Base-by-base conservation (phyloP, 192 early-diverging fungal genomes). In the Thoreauomyces humboldtii region DNA sequence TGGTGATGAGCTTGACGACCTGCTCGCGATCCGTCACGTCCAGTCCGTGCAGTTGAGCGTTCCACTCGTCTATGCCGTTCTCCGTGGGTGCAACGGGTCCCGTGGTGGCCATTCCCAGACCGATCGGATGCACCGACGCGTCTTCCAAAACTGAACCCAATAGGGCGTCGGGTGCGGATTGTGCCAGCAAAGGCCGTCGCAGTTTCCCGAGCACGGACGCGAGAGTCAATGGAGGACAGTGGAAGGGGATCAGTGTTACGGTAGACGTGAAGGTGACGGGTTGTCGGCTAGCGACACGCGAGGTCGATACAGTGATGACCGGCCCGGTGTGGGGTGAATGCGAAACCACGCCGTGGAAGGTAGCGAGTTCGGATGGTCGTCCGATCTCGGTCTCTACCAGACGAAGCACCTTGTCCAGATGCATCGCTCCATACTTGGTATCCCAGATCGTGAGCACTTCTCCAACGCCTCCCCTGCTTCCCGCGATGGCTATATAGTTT, bases 401-500 rank as follows among this genome's bases (percentile, higher is more conserved):
- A n/a, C n/a, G n/a, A n/a, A n/a, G n/a, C 27, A 42, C 17, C n/a
- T 42, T 42, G 28, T 41, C 38, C 31, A 55, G n/a, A 33, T 66
- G 64, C 25, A 57, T n/a, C 9, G 64, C 54, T 19, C 64, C 64
- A 43, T 66, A 66, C 42, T 55, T 32, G 12, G 44, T 57, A 45
- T 66, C 64, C 64, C 64, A 66, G 36, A 66, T 57, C 19, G 64
- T 57, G 21, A 63, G 32, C 0, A 63, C 19, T 24, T 63, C 61
- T 19, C 47, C 59, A 15, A 50, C 59, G n/a, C 22, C 41, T 31
- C 17, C 42, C 11, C 24, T 43, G 47, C 21, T 48, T 17, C 61
- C 61, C 42, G 47, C 59, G 35, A 61, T 47, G 0, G 59, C 42
- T 22, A 61, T 25, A 45, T 61, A 61, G 0, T 48, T 61, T 3